Percentiles rank a stretch among this genome's conserved stretches.
phyloP scores from a whole-genome alignment of 2,329 filamentous ascomycete genomes.

The Pseudogymnoascus sp. region DNA sequence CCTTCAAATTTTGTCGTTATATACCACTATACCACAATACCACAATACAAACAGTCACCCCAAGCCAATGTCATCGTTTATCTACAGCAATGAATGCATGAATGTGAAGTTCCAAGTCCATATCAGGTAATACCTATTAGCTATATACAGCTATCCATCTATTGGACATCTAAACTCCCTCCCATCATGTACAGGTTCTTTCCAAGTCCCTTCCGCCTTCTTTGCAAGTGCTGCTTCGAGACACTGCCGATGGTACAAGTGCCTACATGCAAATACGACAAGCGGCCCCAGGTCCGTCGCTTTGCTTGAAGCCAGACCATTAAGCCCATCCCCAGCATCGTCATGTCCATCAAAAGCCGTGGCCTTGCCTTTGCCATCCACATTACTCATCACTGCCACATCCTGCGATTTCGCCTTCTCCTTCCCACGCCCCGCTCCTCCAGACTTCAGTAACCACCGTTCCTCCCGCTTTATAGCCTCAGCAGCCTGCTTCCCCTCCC shows the following conservation, averaged over 20 bases:
- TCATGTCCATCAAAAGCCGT: constrained; percentile 33
- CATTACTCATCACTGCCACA: neutral
- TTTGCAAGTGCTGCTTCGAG: constrained; percentile 56
- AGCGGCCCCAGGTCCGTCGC: constrained; percentile 52
- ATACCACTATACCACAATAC: constrained; percentile 3
- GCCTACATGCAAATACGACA: constrained; percentile 61
- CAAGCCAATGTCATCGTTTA: neutral
- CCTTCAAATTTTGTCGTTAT: neutral
- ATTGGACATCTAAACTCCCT: constrained; percentile 29
- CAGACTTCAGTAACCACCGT: constrained; percentile 24
- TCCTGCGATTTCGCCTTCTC: constrained; percentile 10
- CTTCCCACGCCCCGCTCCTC: constrained; percentile 25
- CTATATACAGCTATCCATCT: constrained; percentile 30
- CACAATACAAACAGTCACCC: neutral
- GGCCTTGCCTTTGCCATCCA: constrained; percentile 42
- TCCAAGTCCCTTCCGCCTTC: constrained; percentile 39
- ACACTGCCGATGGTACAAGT: constrained; percentile 62
- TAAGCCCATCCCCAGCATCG: constrained; percentile 30
- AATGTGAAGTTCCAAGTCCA: neutral
- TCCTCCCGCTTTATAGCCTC: constrained; percentile 36
- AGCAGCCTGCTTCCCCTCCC: constrained; percentile 55
- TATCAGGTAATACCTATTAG: neutral
- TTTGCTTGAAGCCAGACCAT: constrained; percentile 24
- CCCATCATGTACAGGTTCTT: constrained; percentile 47
- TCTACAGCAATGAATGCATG: neutral